Evolutionary conservation across 805 yeast species (phyloP).

Genomic region (Kurtzmaniella fragi): DNA sequence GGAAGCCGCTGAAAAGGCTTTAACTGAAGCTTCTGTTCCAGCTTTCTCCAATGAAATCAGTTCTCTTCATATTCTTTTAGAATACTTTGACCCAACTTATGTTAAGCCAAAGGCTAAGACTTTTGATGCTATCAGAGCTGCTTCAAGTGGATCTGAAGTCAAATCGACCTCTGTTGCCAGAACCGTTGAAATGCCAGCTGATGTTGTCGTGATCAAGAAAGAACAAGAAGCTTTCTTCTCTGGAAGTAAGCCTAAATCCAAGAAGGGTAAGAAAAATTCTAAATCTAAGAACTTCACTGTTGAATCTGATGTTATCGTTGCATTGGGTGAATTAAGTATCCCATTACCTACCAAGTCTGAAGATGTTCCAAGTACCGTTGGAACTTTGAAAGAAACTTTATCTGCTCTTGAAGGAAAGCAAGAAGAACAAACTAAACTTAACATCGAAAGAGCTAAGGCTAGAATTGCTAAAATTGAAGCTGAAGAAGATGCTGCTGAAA

Average conservation of each 20-base stretch:
- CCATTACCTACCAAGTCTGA: slow-evolving; percentile 74
- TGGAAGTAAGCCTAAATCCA: slow-evolving; percentile 34
- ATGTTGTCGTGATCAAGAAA: slow-evolving; percentile 58
- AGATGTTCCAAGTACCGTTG: slow-evolving; percentile 62
- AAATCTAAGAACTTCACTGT: slow-evolving; percentile 59
- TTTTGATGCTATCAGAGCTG: slow-evolving; percentile 21
- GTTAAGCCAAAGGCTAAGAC: slow-evolving; percentile 48
- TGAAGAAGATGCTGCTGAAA: slow-evolving; percentile 31
- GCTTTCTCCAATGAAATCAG: slow-evolving; percentile 80
- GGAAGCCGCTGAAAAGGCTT: slow-evolving; percentile 58
- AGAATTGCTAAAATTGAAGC: slow-evolving; percentile 67
- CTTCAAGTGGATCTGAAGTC: slow-evolving; percentile 16
- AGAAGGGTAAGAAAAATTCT: slow-evolving; percentile 40
- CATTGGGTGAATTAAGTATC: slow-evolving; percentile 70
- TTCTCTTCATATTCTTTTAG: slow-evolving; percentile 66
- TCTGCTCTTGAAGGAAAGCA: slow-evolving; percentile 64
- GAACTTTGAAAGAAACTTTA: slow-evolving; percentile 67
- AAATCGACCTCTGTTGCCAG: slow-evolving; percentile 28
- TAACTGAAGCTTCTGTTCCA: slow-evolving; percentile 72
- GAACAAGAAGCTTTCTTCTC: slow-evolving; percentile 57
- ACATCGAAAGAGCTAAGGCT: slow-evolving; percentile 71
- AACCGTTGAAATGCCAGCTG: slow-evolving; percentile 58
- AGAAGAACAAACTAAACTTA: slow-evolving; percentile 73
- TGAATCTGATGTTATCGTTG: slow-evolving; percentile 74
- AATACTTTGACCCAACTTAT: slow-evolving; percentile 73